These are phyloP conservation scores for Rhizopogon vesiculosus DNA, from an alignment of 768 basidiomycete genomes.

Conservation along the genomic window DNA sequence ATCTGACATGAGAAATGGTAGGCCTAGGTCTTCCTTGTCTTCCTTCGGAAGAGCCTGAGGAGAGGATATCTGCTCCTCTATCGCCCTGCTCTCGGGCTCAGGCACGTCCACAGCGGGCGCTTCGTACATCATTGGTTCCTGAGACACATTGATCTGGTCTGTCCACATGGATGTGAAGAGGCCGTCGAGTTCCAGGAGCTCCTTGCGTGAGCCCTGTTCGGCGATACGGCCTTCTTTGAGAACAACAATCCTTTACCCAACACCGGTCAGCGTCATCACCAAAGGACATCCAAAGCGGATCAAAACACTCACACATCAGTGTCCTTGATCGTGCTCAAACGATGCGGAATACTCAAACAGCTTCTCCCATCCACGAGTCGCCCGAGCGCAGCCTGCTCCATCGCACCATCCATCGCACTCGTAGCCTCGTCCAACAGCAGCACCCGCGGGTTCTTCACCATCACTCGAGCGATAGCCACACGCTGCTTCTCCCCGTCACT, in stretches of 20 bases:
- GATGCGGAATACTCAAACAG: neutral
- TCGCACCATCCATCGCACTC: constrained; percentile 26
- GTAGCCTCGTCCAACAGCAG: constrained; percentile 76
- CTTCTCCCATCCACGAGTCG: constrained; percentile 10
- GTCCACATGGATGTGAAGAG: constrained; percentile 87
- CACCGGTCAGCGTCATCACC: neutral
- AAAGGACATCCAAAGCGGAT: neutral
- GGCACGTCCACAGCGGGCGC: neutral
- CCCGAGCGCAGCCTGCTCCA: constrained; percentile 15
- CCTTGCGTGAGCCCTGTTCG: constrained; percentile 76
- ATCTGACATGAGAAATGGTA: constrained; percentile 32
- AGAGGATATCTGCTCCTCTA: no score
- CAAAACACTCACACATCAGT: constrained; percentile 50
- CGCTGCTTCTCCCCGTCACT: constrained; percentile 89
- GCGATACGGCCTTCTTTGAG: constrained; percentile 86
- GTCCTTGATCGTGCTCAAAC: constrained; percentile 41
- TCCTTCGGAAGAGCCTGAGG: neutral
- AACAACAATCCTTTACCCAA: constrained; percentile 69
- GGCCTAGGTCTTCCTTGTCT: constrained; percentile 2
- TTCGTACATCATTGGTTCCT: neutral
- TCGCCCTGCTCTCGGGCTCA: no score
- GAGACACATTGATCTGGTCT: constrained; percentile 58
- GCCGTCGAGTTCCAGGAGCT: constrained; percentile 68
- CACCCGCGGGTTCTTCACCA: constrained; percentile 82
- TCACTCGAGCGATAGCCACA: constrained; percentile 80